These are phyloP conservation scores for Peniophora sp. DNA, from an alignment of 1,284 basidiomycete genomes.

Conservation along the genomic window DNA sequence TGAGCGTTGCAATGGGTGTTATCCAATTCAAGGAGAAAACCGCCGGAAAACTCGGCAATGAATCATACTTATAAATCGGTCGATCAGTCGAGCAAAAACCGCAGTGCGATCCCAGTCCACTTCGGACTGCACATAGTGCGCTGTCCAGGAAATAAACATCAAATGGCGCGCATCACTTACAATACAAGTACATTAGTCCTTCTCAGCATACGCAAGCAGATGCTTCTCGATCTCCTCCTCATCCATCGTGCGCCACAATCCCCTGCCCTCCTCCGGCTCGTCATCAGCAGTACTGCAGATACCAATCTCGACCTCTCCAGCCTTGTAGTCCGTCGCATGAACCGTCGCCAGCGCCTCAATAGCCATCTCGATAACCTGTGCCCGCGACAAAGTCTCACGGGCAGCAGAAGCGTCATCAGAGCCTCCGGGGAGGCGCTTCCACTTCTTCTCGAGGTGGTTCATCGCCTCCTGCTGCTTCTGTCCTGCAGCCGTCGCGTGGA, in stretches of 20 bases:
- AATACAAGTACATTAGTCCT: slow-evolving; percentile 49
- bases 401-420: slow-evolving; percentile 68
- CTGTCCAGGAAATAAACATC: too few relatives aligned
- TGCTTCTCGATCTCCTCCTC: slow-evolving; percentile 82
- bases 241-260: slow-evolving; percentile 78
- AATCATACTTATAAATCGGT: too few relatives aligned
- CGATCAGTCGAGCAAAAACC: too few relatives aligned
- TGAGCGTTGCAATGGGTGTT: too few relatives aligned
- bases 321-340: slow-evolving; percentile 92
- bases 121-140: too few relatives aligned
- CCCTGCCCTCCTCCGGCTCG: slow-evolving; percentile 59
- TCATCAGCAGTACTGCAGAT: slow-evolving; percentile 69
- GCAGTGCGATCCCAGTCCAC: too few relatives aligned
- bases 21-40: too few relatives aligned
- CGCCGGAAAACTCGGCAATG: too few relatives aligned
- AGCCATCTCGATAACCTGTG: slow-evolving; percentile 86
- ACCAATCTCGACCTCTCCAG: slow-evolving; percentile 82
- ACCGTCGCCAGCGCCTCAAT: slow-evolving; percentile 93
- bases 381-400: slow-evolving; percentile 54
- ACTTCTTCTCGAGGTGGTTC: slow-evolving; percentile 98
- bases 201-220: slow-evolving; percentile 88
- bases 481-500: slow-evolving; percentile 93
- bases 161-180: neutral
- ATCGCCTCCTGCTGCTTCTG: slow-evolving; percentile 99
- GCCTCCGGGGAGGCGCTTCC: slow-evolving; percentile 86